These are phyloP conservation scores for Chimonanthus salicifolius DNA, from an alignment of 164 flowering plant genomes.

Conservation along the genomic window DNA sequence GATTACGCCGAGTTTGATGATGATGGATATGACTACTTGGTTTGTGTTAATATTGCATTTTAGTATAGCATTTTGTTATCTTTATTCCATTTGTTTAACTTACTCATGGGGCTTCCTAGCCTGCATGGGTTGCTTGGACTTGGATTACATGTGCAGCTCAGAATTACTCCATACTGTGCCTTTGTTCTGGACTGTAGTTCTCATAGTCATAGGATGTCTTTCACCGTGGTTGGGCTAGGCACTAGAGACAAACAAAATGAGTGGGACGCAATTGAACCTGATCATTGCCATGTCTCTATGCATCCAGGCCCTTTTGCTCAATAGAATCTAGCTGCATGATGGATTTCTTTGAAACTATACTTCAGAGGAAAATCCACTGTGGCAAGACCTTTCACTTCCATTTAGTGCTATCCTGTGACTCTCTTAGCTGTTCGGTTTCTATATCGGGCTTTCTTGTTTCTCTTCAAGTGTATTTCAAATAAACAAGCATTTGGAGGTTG, in stretches of 20 bases:
- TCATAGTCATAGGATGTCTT: neutral
- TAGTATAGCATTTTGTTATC: neutral
- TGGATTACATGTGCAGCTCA: neutral
- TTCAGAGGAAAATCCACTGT: neutral
- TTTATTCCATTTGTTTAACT: neutral
- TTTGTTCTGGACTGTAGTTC: neutral
- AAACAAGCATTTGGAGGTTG: neutral
- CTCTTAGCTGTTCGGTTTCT: neutral
- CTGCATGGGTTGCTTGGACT: neutral
- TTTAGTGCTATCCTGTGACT: neutral
- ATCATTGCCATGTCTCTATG: neutral
- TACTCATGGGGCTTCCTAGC: neutral
- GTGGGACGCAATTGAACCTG: neutral
- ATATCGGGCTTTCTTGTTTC: neutral
- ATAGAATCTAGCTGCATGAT: neutral
- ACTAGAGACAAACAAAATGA: neutral
- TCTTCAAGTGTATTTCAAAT: neutral
- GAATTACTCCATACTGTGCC: neutral
- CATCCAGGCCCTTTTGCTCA: neutral
- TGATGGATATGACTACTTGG: too few species aligned
- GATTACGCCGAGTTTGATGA: too few species aligned
- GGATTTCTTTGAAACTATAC: neutral
- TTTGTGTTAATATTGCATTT: neutral
- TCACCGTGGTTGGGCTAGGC: neutral
- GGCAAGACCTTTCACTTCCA: neutral